These are phyloP conservation scores for Backusella tuberculispora DNA, from an alignment of 192 early-diverging fungal species.

Conservation along the genomic window DNA sequence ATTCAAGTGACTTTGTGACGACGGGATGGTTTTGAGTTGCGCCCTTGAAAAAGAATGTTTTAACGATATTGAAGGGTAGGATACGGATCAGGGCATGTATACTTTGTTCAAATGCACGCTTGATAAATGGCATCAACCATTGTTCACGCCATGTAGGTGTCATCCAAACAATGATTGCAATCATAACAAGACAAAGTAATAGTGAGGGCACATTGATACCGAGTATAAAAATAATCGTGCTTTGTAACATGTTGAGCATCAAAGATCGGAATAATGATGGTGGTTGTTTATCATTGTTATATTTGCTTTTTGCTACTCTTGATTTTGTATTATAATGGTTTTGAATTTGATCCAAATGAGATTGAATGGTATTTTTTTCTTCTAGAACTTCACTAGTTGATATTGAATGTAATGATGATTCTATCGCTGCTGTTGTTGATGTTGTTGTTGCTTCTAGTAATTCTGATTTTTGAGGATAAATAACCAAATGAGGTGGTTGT, in stretches of 20 bases:
- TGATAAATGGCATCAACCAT: conserved; percentile 26
- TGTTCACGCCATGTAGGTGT: conserved; percentile 25
- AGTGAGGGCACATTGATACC: conserved; percentile 35
- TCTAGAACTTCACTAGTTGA: too few species aligned
- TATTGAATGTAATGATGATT: not conserved
- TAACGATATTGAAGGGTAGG: not conserved
- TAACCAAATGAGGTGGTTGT: not conserved
- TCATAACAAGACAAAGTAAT: conserved; percentile 30
- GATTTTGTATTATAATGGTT: not conserved
- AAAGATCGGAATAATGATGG: conserved; percentile 16
- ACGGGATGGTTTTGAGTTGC: not conserved
- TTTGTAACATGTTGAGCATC: not conserved
- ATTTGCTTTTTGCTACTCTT: not conserved
- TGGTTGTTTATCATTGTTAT: not conserved
- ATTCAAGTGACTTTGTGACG: conserved; percentile 20
- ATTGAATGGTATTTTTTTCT: not conserved
- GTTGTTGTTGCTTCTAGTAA: not conserved
- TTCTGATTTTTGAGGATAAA: not conserved
- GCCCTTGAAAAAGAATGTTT: not conserved
- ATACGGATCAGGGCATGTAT: not conserved
- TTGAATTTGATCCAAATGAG: not conserved
- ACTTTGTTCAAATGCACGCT: not conserved
- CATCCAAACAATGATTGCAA: conserved; percentile 35
- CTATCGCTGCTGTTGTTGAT: not conserved
- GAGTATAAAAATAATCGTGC: not conserved